These are phyloP conservation scores for Geoglossum cookeanum DNA, from an alignment of 2,329 filamentous ascomycete species.

Conservation along the genomic window DNA sequence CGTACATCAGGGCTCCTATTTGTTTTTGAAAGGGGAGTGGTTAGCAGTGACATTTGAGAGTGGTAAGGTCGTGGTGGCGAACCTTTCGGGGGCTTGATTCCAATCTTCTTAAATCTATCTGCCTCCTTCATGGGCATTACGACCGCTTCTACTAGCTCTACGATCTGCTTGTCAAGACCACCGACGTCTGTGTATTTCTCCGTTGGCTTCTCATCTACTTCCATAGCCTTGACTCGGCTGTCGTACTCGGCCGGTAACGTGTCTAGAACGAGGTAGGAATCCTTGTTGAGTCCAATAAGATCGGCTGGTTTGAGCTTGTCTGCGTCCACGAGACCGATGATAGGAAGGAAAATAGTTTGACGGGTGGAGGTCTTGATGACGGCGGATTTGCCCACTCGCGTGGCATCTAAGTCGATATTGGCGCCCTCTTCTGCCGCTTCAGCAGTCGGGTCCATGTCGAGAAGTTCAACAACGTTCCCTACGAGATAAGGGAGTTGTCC, in stretches of 20 bases:
- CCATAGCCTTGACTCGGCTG: slow-evolving; percentile 98
- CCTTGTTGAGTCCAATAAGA: slow-evolving; percentile 96
- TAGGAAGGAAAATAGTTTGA: slow-evolving; percentile 93
- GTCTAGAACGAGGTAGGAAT: slow-evolving; percentile 92
- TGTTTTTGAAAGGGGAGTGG: background rate
- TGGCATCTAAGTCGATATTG: slow-evolving; percentile 95
- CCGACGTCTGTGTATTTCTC: slow-evolving; percentile 98
- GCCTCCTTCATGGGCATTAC: slow-evolving; percentile 99
- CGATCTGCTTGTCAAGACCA: slow-evolving; percentile 95
- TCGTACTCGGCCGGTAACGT: slow-evolving; percentile 96
- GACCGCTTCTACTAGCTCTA: slow-evolving; percentile 93
- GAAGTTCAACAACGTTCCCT: slow-evolving; percentile 90
- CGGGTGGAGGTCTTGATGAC: slow-evolving; percentile 98
- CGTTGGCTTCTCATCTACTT: slow-evolving; percentile 98
- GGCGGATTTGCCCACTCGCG: slow-evolving; percentile 88
- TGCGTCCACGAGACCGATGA: slow-evolving; percentile 92
- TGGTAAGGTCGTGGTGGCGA: slow-evolving; percentile 16
- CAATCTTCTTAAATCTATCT: slow-evolving; percentile 97
- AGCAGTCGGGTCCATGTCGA: slow-evolving; percentile 88
- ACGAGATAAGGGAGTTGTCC: slow-evolving; percentile 97
- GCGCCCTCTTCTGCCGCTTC: slow-evolving; percentile 95
- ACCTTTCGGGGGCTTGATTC: slow-evolving; percentile 99
- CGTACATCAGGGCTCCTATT: slow-evolving; percentile 91
- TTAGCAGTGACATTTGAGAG: slow-evolving; percentile 3
- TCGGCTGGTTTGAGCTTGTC: slow-evolving; percentile 89